Percentiles rank a stretch among this genome's conserved stretches.
Evolutionary conservation across 2,329 filamentous ascomycete species (phyloP).

Genomic region (Alternaria consortialis): DNA sequence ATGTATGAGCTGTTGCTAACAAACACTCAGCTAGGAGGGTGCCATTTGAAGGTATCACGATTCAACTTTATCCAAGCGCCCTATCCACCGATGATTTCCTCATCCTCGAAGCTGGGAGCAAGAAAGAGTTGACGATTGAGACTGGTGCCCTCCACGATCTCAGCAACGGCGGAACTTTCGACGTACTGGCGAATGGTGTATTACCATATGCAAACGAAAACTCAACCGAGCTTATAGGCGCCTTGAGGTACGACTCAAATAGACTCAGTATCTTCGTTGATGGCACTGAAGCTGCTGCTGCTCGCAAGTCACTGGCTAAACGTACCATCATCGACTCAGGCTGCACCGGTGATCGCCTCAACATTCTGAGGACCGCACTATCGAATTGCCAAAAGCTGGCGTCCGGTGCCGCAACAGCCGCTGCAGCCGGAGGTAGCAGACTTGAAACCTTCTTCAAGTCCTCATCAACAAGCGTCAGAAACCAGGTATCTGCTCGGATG

Average conservation of each 20-base stretch:
- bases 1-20: background rate
- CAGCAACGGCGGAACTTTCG: slow-evolving; percentile 26
- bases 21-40: background rate
- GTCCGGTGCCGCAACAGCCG: slow-evolving; percentile 60
- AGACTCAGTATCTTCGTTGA: slow-evolving; percentile 66
- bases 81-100: background rate
- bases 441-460: slow-evolving; percentile 72
- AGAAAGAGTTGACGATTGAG: background rate
- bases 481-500: background rate
- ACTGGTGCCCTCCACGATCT: background rate
- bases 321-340: slow-evolving; percentile 59
- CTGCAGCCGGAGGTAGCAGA: slow-evolving; percentile 54
- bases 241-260: slow-evolving; percentile 68
- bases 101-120: background rate
- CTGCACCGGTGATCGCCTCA: slow-evolving; percentile 61
- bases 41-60: background rate
- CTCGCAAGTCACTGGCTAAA: slow-evolving; percentile 49
- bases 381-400: slow-evolving; percentile 65
- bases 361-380: slow-evolving; percentile 61
- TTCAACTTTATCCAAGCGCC: background rate
- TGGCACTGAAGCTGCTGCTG: slow-evolving; percentile 60
- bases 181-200: slow-evolving; percentile 63
- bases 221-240: slow-evolving; percentile 64
- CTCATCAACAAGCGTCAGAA: background rate
- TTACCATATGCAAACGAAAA: slow-evolving; percentile 53